These are phyloP conservation scores for Setaria viridis DNA, from an alignment of 202 grass and related monocot genomes.

Conservation along the genomic window DNA sequence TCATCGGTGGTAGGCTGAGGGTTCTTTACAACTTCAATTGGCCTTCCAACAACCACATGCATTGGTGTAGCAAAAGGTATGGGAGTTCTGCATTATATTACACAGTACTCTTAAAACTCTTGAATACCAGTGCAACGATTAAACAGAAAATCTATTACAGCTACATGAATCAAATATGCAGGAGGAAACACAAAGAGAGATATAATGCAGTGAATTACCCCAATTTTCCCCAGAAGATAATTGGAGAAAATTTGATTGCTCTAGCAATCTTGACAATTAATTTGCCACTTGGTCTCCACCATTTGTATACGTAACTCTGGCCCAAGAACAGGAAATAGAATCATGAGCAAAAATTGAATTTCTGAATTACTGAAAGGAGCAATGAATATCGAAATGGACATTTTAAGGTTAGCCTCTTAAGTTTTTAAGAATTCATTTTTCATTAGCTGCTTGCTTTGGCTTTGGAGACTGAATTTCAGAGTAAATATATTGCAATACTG, in stretches of 20 bases:
- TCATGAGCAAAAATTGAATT: slow-evolving; percentile 12
- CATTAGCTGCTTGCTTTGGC: not conserved
- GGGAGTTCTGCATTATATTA: slow-evolving; percentile 62
- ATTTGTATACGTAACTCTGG: slow-evolving; percentile 79
- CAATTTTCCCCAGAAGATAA: slow-evolving; percentile 87
- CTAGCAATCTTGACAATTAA: slow-evolving; percentile 84
- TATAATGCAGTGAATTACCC: slow-evolving; percentile 48
- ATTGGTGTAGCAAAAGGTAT: slow-evolving; percentile 80
- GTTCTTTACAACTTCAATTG: slow-evolving; percentile 79
- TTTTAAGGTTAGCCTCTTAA: not conserved
- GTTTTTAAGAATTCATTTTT: not conserved
- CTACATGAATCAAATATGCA: not conserved
- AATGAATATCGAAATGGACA: not conserved
- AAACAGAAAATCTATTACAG: not conserved
- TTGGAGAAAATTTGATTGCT: slow-evolving; percentile 92
- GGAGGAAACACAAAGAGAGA: not conserved
- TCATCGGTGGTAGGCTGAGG: slow-evolving; percentile 72
- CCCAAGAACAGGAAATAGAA: slow-evolving; percentile 3
- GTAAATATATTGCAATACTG: not conserved
- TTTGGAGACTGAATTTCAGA: not conserved
- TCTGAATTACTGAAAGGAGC: not conserved
- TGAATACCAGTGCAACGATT: not conserved
- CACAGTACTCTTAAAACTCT: slow-evolving; percentile 19
- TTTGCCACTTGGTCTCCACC: slow-evolving; percentile 91
- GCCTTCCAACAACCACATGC: slow-evolving; percentile 82